Evolutionary conservation across 176 grass and related monocot genomes (phyloP), one percentile per base, ranked within the genome.

Genomic region (Cenchrus fungigraminus): DNA sequence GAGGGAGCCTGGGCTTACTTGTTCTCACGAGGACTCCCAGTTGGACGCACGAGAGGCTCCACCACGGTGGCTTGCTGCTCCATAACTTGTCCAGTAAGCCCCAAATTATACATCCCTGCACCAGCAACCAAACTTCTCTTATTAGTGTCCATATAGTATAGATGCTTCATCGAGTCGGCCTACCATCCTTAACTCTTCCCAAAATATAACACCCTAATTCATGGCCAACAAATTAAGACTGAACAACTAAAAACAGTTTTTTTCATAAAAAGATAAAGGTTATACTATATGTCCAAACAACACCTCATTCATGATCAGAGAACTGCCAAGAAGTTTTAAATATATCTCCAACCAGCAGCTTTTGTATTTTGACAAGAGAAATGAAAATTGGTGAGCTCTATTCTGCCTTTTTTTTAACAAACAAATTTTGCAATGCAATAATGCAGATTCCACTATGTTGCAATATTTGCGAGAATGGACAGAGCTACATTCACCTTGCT

Each of bases 401-500:
- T 79, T 79, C 19, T 52, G 20, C 42, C 57, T 14, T 22, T 80
- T 28, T 61, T 40, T 61, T 90, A 19, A 85, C 50, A 73, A 61
- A 61, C 8, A 31, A 77, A 84, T 15, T 58, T 57, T 86, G 29
- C 6, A 45, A 62, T 72, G 6, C 66, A 22, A 65, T 51, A 42
- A 60, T 92, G 67, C 87, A 99, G 97, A 58, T 92, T 87, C 76
- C 49, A 59, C 64, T 68, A 46, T 76, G 71, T 77, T 88, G 60
- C 77, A 77, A 51, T 57, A 53, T 86, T 71, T 78, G 82, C 73
- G 66, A 91, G 86, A 86, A 94, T 99, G 97, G 93, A 54, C 72
- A 78, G 74, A 90, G 46, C 80, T 94, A 51, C 74, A 42, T 43
- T 89, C 93, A 51, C 80, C 88, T 86, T 99, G 91, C 84, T 91